Evolutionary conservation across 306 rosid genomes (phyloP), one percentile per base, ranked within the genome.

Genomic region (Cicer arietinum): DNA sequence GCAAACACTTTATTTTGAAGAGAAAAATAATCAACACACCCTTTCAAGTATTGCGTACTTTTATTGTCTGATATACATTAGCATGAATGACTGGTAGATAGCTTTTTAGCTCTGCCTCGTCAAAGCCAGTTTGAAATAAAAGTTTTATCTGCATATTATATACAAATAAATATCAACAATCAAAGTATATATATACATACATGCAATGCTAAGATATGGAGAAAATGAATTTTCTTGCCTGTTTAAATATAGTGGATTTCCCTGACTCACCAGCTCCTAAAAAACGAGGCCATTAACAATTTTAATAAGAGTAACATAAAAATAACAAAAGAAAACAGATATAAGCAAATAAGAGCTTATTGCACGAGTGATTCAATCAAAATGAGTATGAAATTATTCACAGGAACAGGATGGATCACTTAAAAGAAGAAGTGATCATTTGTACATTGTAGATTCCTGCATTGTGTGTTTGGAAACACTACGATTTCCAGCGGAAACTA

Each of bases 31-130:
- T 90, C 87, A 92, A 94, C 97, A 94, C 96, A 94, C 96, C 99
- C 99, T 94, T 90, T 94, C 93, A 89, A 92, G 86, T 89, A 90
- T 92, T 95, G 96, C 99, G 77, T 95, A 95, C 99, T 95, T 95
- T 95, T 95, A 95, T 95, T 86, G 98, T 95, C 98, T 95, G 99
- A 90, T 89, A 95, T 82, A 92, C 96, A 53, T 95, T 95, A 83
- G 99, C 99, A 76, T 95, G 99, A 82, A 94, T 89, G 88, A 95
- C 97, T 43, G 98, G 86, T 74, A 84, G 80, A 79, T 92, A 94
- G 87, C 96, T 87, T 86, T 86, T 89, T 78, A 95, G 91, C 86
- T 95, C 97, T 67, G 97, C 88, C 81, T 95, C 98, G 6, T 92
- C 98, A 79, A 95, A 95, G 80, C 98, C 98, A 18, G 97, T 90